phyloP scores from a whole-genome alignment of 805 yeast genomes.

The Myxozyma vanderwaltii region DNA sequence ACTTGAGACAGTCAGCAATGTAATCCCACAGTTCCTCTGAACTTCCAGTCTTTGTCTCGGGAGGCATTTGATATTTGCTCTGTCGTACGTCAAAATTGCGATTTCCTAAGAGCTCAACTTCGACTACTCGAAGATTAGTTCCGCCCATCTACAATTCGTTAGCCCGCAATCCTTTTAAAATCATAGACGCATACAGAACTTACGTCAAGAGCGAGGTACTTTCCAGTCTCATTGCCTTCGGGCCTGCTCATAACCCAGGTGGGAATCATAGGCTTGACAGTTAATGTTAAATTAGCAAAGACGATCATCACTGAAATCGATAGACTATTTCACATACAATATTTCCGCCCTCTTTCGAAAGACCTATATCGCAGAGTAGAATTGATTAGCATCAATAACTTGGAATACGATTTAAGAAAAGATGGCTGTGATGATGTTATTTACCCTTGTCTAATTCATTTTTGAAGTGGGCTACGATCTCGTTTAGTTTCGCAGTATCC shows the following conservation, averaged over 20 bases:
- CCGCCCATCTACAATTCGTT: constrained; percentile 68
- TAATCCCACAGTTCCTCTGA: constrained; percentile 77
- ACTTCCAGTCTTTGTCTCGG: constrained; percentile 72
- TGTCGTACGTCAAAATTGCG: constrained; percentile 83
- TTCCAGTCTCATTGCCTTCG: constrained; percentile 87
- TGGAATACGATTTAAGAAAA: not conserved
- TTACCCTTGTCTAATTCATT: constrained; percentile 81
- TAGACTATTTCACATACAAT: constrained; percentile 35
- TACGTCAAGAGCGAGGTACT: constrained; percentile 82
- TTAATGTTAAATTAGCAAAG: not conserved
- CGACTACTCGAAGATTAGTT: constrained; percentile 90
- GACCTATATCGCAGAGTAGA: constrained; percentile 17
- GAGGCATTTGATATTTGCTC: constrained; percentile 75
- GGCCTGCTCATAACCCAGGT: constrained; percentile 96
- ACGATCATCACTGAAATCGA: not conserved
- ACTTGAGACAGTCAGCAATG: constrained; percentile 77
- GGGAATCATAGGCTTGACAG: constrained; percentile 78
- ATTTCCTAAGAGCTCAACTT: constrained; percentile 80
- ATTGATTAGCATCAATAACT: not conserved
- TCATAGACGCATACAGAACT: not conserved
- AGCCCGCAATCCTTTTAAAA: not conserved
- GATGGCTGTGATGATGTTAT: constrained; percentile 39
- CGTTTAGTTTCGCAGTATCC: constrained; percentile 58
- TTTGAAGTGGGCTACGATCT: constrained; percentile 74
- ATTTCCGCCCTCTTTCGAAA: constrained; percentile 39